Evolutionary conservation across 2,329 filamentous ascomycete species (phyloP).

Genomic region (Xylaria multiplex): DNA sequence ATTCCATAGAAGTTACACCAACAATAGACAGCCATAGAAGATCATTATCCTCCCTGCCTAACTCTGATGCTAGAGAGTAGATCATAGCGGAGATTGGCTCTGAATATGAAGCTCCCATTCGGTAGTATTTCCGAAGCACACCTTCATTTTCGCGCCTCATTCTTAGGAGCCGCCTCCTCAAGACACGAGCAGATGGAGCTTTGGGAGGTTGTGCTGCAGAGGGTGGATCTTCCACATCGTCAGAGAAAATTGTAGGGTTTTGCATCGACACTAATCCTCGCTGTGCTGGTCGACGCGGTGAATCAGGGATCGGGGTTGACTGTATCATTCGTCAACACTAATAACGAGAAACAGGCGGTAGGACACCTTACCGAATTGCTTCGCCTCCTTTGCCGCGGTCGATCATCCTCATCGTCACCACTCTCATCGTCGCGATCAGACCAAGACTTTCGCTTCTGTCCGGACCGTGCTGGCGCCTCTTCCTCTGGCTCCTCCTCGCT

Average conservation of each 20-base stretch:
- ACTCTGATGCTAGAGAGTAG: conserved; percentile 92
- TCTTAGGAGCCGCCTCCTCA: conserved; percentile 78
- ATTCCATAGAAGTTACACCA: conserved; percentile 91
- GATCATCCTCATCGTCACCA: conserved; percentile 76
- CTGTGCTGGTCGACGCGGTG: conserved; percentile 68
- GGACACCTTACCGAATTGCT: conserved; percentile 80
- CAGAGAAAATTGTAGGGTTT: conserved; percentile 59
- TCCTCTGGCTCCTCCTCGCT: conserved; percentile 66
- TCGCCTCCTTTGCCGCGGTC: conserved; percentile 80
- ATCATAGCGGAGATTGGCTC: conserved; percentile 95
- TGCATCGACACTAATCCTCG: conserved; percentile 68
- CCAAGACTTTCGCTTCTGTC: conserved; percentile 82
- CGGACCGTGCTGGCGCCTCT: conserved; percentile 56
- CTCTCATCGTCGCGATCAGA: conserved; percentile 76
- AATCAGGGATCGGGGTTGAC: conserved; percentile 73
- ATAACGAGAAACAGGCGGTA: conserved; percentile 42
- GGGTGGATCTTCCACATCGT: conserved; percentile 63
- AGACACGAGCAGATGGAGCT: conserved; percentile 73
- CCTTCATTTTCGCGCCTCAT: conserved; percentile 81
- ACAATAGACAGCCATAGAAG: conserved; percentile 95
- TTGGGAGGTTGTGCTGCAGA: conserved; percentile 68
- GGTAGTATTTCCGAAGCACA: conserved; percentile 84
- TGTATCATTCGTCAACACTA: conserved; percentile 51
- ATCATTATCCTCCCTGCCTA: conserved; percentile 96
- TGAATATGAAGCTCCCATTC: conserved; percentile 87